Base-by-base conservation (phyloP, 257 asterid genomes). In the Ballota nigra region DNA sequence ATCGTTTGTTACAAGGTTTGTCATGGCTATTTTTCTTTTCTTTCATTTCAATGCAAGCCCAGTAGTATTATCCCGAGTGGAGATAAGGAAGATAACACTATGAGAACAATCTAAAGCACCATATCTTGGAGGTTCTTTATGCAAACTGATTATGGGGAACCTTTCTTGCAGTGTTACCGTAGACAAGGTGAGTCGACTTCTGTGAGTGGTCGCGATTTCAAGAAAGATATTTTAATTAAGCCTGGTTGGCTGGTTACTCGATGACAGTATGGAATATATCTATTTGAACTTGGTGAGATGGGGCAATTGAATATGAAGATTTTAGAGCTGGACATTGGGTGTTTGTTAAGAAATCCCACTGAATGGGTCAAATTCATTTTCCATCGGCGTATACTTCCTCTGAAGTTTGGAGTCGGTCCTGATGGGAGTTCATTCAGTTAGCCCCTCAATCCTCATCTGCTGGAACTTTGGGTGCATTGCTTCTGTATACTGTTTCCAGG, bases 171-270 rank as follows among this genome's bases (percentile, higher is more conserved):
- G 97, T 94, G 99, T 77, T 94, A 78, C 77, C 99, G 98, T 13
- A 94, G 95, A 28, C 96, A 88, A 74, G 98, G 97, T 26, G 98
- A 91, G 70, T 91, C 96, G 12, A 86, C 85, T 22, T 88, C 98
- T 34, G 85, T 82, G 62, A 83, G 84, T 16, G 97, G 96, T 24
- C 88, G 83, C 8, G 82, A 94, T 81, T 91, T 86, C 83, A 83
- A 81, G 85, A 70, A 74, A 78, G 96, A 94, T 64, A 41, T 58
- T 63, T 62, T 89, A 40, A 59, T 81, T 22, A 91, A 89, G 79
- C 92, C 97, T 3, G 96, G 99, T 18, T 94, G 99, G 99, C 78
- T 91, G 82, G 96, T 88, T 74, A 91, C 86, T 28, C 78, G 93
- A 78, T 94, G 92, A 90, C 76, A 71, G 53, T 5, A 47, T 57